These are phyloP conservation scores for Skeletonema potamos DNA, from an alignment of 108 stramenopile species.

Conservation along the genomic window DNA sequence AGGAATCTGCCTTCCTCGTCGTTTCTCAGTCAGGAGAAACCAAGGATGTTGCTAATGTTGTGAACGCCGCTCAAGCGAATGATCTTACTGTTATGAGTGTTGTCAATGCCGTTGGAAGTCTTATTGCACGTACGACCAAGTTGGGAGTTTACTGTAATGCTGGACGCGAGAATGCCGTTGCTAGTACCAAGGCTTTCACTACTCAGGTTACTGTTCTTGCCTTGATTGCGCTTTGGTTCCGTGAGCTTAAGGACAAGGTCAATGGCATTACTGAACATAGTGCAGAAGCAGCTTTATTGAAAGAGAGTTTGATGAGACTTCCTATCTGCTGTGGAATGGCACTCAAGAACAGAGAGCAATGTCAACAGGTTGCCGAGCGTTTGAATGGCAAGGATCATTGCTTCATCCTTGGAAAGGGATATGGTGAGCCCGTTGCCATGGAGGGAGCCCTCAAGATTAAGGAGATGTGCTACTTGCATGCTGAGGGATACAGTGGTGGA, in stretches of 20 bases:
- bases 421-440: constrained; percentile 90
- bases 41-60: constrained; percentile 94
- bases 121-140: constrained; percentile 96
- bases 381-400: constrained; percentile 90
- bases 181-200: constrained; percentile 99
- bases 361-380: constrained; percentile 74
- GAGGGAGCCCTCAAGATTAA: constrained; percentile 99
- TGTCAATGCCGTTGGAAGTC: constrained; percentile 96
- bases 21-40: constrained; percentile 98
- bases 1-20: constrained; percentile 84
- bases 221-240: constrained; percentile 94
- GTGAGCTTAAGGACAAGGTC: constrained; percentile 69
- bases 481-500: constrained; percentile 97
- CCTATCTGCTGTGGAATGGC: constrained; percentile 98
- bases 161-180: constrained; percentile 99
- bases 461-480: constrained; percentile 98
- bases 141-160: constrained; percentile 98
- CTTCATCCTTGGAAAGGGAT: constrained; percentile 95
- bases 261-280: constrained; percentile 57
- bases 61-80: constrained; percentile 77
- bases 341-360: constrained; percentile 86
- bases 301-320: constrained; percentile 93
- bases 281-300: constrained; percentile 62
- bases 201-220: constrained; percentile 98
- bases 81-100: constrained; percentile 89